A percentile compares a stretch with the other conserved stretches of the same genome.
These are phyloP conservation scores for Hypocreales sp. DNA, from an alignment of 2,329 filamentous ascomycete species.

Conservation along the genomic window DNA sequence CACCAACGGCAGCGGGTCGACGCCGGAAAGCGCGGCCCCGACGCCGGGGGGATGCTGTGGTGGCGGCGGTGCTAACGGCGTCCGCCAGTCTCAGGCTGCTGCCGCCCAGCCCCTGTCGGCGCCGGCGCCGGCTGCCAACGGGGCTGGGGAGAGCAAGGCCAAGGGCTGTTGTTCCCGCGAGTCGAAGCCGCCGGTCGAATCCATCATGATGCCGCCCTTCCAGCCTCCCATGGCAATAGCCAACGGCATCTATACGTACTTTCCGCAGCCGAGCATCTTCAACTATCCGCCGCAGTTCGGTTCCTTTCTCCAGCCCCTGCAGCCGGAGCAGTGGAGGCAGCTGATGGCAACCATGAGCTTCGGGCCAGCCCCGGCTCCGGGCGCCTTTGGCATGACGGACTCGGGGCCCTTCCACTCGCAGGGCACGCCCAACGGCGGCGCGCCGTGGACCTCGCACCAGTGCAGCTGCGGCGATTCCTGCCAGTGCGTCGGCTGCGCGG, in stretches of 20 bases:
- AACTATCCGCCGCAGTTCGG: conserved; percentile 38
- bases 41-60: conserved; percentile 9
- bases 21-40: conserved; percentile 1
- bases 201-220: conserved; percentile 22
- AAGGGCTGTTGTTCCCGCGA: conserved; percentile 17
- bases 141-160: conserved; percentile 6
- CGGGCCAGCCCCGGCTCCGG: conserved; percentile 16
- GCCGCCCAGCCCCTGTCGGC: conserved; percentile 3
- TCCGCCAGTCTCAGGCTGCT: conserved; percentile 1
- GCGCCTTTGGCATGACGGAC: conserved; percentile 10
- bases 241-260: conserved; percentile 24
- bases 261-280: conserved; percentile 29
- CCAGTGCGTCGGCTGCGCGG: conserved; percentile 51
- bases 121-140: conserved; percentile 6
- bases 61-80: conserved; percentile 6
- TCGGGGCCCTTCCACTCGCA: conserved; percentile 8
- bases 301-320: conserved; percentile 37
- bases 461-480: conserved; percentile 53
- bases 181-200: no score
- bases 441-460: conserved; percentile 19
- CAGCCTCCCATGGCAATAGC: conserved; percentile 19
- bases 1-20: conserved; percentile 9
- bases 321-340: conserved; percentile 37
- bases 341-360: conserved; percentile 24
- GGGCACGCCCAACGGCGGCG: conserved; percentile 5